Conservation (phyloP, 2,329 filamentous ascomycete genomes). For the Aureobasidium sp. region DNA sequence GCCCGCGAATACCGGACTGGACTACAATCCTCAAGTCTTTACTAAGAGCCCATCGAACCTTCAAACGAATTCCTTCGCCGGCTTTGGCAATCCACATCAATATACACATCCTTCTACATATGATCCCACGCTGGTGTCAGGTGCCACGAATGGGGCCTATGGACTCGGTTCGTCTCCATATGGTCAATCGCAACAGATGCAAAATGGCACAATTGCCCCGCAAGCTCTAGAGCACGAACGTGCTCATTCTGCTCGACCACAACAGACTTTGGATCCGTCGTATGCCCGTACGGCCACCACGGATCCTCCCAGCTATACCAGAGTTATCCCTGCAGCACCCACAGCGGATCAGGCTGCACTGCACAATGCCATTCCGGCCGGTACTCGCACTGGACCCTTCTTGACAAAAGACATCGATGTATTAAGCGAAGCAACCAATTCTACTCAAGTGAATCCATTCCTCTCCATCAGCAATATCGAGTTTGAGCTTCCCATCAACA, state of each 20-base stretch:
- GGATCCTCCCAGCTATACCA: neutral
- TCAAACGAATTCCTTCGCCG: constrained; percentile 17
- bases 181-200: constrained; percentile 17
- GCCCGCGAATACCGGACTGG: constrained; percentile 18
- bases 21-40: constrained; percentile 21
- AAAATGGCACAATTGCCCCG: constrained; percentile 26
- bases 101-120: constrained; percentile 12
- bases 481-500: constrained; percentile 37
- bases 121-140: constrained; percentile 17
- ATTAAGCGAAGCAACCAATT: constrained; percentile 39
- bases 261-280: neutral
- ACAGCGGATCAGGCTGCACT: constrained; percentile 24
- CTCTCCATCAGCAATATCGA: constrained; percentile 38
- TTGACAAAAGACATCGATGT: constrained; percentile 35
- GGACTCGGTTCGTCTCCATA: constrained; percentile 15
- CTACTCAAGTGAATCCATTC: constrained; percentile 37
- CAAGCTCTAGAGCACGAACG: constrained; percentile 25
- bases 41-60: constrained; percentile 19
- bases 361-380: constrained; percentile 25
- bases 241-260: neutral
- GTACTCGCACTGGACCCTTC: constrained; percentile 32
- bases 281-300: neutral
- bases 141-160: neutral
- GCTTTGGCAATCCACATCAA: constrained; percentile 19
- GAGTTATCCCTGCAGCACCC: constrained; percentile 8